Evolutionary conservation across 1,284 basidiomycete species (phyloP).

Genomic region (Cryptococcus wingfieldii): DNA sequence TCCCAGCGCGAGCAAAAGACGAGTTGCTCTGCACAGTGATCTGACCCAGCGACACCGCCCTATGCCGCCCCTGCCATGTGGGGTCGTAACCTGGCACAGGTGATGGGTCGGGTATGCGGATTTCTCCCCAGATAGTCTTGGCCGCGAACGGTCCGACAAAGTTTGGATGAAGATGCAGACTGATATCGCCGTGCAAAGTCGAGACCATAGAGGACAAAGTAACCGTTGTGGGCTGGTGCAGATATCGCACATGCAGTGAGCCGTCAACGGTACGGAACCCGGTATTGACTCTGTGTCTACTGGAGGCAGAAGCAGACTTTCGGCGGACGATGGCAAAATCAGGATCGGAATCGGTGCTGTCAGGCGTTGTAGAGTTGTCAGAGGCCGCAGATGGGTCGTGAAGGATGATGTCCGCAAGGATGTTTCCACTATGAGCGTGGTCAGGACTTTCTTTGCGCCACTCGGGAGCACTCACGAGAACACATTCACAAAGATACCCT

Average conservation of each 20-base stretch:
- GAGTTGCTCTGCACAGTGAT: constrained; percentile 22
- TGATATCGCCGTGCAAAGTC: constrained; percentile 36
- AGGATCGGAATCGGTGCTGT: neutral
- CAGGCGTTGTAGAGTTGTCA: constrained; percentile 14
- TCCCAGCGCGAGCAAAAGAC: constrained; percentile 19
- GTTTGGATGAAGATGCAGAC: constrained; percentile 38
- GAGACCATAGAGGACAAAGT: constrained; percentile 28
- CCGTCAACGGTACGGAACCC: constrained; percentile 40
- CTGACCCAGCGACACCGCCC: constrained; percentile 21
- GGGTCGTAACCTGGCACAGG: constrained; percentile 21
- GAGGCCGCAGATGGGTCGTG: constrained; percentile 21
- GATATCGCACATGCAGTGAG: constrained; percentile 36
- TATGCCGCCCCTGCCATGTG: constrained; percentile 10
- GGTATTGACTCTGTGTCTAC: constrained; percentile 30
- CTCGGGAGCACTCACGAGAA: constrained; percentile 29
- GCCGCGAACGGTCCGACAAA: constrained; percentile 44
- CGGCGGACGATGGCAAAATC: constrained; percentile 8
- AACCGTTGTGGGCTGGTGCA: constrained; percentile 35
- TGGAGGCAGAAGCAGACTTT: neutral
- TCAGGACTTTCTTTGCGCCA: neutral
- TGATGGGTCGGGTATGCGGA: constrained; percentile 24
- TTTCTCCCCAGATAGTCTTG: constrained; percentile 35
- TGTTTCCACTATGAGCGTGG: constrained; percentile 21
- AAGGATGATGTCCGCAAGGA: constrained; percentile 40
- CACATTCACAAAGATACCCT: constrained; percentile 38